Conservation (phyloP, 139 green algal species). For the Yamagishiella unicocca region DNA sequence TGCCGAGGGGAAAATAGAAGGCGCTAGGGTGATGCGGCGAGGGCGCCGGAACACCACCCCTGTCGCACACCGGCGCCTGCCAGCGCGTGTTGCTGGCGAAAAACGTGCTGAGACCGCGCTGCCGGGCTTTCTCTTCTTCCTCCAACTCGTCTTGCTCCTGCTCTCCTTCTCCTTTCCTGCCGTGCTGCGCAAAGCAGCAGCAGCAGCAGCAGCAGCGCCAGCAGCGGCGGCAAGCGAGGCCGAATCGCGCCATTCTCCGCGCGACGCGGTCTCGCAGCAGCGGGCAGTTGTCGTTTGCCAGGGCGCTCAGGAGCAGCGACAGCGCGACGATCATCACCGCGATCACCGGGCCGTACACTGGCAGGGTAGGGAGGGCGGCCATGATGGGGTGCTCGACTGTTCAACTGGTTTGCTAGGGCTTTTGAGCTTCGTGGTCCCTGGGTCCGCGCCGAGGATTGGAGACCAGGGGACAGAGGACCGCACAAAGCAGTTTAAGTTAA, state of each 20-base stretch:
- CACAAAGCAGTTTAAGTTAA: too few relatives aligned
- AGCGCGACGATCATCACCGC: neutral
- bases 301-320: neutral
- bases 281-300: slow-evolving; percentile 29
- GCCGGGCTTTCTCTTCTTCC: too few relatives aligned
- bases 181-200: neutral
- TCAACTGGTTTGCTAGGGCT: too few relatives aligned
- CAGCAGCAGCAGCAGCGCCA: neutral
- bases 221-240: neutral
- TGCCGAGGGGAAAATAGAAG: too few relatives aligned
- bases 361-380: neutral
- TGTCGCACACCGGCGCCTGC: too few relatives aligned
- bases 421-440: too few relatives aligned
- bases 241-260: neutral
- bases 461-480: too few relatives aligned
- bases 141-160: too few relatives aligned
- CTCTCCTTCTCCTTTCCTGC: neutral
- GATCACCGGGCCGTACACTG: neutral
- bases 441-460: too few relatives aligned
- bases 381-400: too few relatives aligned
- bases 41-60: too few relatives aligned
- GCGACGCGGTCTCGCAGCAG: neutral
- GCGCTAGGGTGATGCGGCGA: too few relatives aligned
- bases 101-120: neutral
- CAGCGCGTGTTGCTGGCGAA: slow-evolving; percentile 13